Base-by-base conservation (phyloP, 768 basidiomycete species). In the Sporobolomyces roseus region DNA sequence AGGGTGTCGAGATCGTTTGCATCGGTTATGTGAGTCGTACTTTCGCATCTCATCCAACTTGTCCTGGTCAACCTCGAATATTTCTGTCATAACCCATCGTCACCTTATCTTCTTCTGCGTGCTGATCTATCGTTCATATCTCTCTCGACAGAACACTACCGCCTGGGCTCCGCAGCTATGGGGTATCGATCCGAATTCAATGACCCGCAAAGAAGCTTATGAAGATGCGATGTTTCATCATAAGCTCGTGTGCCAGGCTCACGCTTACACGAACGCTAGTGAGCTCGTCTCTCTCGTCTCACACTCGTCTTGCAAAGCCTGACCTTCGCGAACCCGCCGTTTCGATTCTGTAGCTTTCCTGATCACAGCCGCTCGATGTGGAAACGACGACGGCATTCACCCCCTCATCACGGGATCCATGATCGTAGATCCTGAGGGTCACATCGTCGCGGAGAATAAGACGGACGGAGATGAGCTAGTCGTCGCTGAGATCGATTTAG, bases 211-310 rank as follows among this genome's bases (percentile, higher is more conserved):
- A 55, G 74, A 75, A 55, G 77, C 74, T 12, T 76, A 76, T 54
- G 61, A 59, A 38, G 77, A 77, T 46, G 78, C 76, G 23, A 78
- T 78, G 75, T 78, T 78, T 64, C 78, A 78, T 56, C 78, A 78
- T 68, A 78, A 77, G 70, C 72, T 78, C 25, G 75, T 78, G n/a
- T 74, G 77, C 27, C 78, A 78, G 45, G 70, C 75, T 2, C 63
- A 77, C 52, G 77, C 77, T 29, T 78, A 78, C 61, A 77, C 77
- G 41, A 77, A 78, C 51, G 75, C 78, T 12, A 76, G 77, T 76
- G 46, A 55, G 76, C 36, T 36, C 36, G 13, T 17, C 9, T 41
- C 9, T 41, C 17, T 41, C 38, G 9, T 41, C 38, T 41, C 38
- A 9, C 38, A 9, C 38, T 41, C 38, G 38, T 41, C 38, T n/a